Conservation (phyloP, 805 yeast genomes). For the Tetrapisispora namnaoensis region DNA sequence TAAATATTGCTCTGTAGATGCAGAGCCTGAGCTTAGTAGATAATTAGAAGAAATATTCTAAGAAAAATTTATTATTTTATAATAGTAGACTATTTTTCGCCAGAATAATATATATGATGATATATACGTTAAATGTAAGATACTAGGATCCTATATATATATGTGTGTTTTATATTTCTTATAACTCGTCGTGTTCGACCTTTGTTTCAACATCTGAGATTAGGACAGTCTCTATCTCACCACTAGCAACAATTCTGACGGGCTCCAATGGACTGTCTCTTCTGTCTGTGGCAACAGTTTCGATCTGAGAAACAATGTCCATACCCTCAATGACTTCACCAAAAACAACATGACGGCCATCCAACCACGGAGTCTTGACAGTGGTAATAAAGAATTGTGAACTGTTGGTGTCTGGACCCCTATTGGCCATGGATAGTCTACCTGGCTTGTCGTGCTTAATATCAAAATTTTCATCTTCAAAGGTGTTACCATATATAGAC, state of each 20-base stretch:
- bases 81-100: no score
- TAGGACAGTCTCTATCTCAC: conserved; percentile 10
- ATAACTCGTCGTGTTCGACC: conserved; percentile 4
- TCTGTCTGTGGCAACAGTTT: conserved; percentile 32
- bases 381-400: conserved; percentile 91
- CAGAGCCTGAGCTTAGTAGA: background rate
- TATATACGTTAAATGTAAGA: background rate
- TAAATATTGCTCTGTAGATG: no score
- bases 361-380: conserved; percentile 64
- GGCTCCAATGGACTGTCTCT: conserved; percentile 7
- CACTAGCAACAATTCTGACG: conserved; percentile 8
- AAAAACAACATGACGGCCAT: conserved; percentile 86
- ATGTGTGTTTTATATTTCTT: background rate
- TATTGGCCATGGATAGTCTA: conserved; percentile 88
- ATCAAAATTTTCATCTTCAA: conserved; percentile 59
- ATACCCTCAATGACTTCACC: conserved; percentile 79
- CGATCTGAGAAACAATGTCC: conserved; percentile 73
- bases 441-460: conserved; percentile 67
- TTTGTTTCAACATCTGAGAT: background rate
- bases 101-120: no score
- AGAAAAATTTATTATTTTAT: no score
- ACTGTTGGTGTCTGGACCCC: conserved; percentile 94
- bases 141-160: background rate
- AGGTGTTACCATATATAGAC: conserved; percentile 66
- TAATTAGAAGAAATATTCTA: no score